phyloP scores from a whole-genome alignment of 768 basidiomycete genomes.

The Naganishia vishniacii region DNA sequence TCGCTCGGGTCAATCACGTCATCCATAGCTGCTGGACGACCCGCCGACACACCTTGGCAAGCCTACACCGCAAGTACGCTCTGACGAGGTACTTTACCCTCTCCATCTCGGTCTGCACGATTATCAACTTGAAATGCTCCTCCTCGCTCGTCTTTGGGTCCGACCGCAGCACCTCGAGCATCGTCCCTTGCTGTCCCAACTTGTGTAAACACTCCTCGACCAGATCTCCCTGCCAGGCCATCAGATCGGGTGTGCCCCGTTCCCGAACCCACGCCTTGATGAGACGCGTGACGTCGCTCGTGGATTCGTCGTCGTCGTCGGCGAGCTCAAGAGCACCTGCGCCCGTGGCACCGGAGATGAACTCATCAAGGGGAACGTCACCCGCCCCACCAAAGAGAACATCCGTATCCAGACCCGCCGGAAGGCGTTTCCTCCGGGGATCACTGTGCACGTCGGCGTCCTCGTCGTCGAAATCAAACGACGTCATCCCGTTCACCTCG shows the following conservation, averaged over 20 bases:
- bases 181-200: constrained; percentile 51
- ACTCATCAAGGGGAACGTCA: constrained; percentile 2
- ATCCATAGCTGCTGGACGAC: too few relatives aligned
- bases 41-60: constrained; percentile 77
- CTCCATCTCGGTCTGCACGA: constrained; percentile 90
- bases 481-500: background rate
- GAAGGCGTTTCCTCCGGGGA: background rate
- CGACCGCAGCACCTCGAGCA: constrained; percentile 65
- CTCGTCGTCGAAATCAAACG: background rate
- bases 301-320: constrained; percentile 27
- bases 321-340: background rate
- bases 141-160: constrained; percentile 84
- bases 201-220: constrained; percentile 44
- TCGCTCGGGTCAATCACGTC: too few relatives aligned
- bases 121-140: constrained; percentile 85
- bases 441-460: background rate
- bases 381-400: constrained; percentile 4
- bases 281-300: constrained; percentile 40
- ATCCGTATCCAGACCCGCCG: background rate
- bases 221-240: constrained; percentile 44
- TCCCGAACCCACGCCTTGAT: constrained; percentile 41
- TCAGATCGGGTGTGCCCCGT: constrained; percentile 41
- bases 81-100: constrained; percentile 86
- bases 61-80: constrained; percentile 76
- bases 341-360: background rate